Base-by-base conservation (phyloP, 1,284 basidiomycete genomes). In the Schizophyllum amplum region DNA sequence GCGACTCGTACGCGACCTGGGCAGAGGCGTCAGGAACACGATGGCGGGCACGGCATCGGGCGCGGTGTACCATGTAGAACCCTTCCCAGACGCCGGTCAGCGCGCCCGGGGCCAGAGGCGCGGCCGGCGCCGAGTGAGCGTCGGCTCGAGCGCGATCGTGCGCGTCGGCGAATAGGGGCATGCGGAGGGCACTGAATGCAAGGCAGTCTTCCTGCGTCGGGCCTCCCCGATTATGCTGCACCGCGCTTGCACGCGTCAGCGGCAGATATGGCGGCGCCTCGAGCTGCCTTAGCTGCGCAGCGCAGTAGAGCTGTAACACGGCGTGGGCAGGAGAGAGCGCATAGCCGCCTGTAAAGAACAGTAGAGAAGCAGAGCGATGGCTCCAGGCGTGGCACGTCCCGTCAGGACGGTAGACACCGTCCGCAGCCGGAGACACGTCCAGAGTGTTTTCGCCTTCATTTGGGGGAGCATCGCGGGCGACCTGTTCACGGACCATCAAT, bases 51-150 rank as follows among this genome's bases (percentile, higher is more conserved):
- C 47, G 51, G 55, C 49, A 61, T 11, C n/a, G 42, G 11, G 42
- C 42, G 42, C 11, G 11, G 42, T 65, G 64, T 61, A 82, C 82
- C 77, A 80, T 79, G 64, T 75, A 79, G 53, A 69, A 72, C 1
- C 82, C 82, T 66, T 83, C 77, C 82, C 83, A 84, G 57, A 78
- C 63, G 3, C 81, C 82, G 47, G 75, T 70, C 56, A 84, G 69
- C 42, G 72, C 47, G 63, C 24, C 77, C 73, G 55, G 73, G 74
- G 63, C 70, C 64, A 61, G 75, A 77, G 25, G 63, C 50, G 62
- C 66, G 63, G 5, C 20, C 53, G 53, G 24, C 33, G 24, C 15
- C 53, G 33, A 47, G 24, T 49, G 3, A n/a, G 47, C 22, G 46
- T n/a, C n/a, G n/a, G 4, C 48, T 48, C 20, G 33, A 60, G 60